These are phyloP conservation scores for Peronospora destructor DNA, from an alignment of 352 stramenopile species.

Conservation along the genomic window DNA sequence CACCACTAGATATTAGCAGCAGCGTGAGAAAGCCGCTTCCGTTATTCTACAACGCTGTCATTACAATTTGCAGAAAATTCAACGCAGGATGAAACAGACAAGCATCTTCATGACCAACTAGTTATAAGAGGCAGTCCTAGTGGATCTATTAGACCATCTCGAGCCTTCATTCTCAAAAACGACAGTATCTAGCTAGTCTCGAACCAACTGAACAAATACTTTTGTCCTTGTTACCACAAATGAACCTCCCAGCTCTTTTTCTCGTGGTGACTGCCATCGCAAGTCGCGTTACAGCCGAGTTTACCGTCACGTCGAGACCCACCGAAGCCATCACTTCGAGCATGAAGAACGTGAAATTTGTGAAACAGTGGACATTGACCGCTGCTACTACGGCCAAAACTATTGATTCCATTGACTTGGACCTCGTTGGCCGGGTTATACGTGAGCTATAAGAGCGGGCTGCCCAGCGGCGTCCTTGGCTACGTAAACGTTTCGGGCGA, in stretches of 20 bases:
- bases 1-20: too few relatives aligned
- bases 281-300: slow-evolving; percentile 10
- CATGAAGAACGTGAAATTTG: slow-evolving; percentile 17
- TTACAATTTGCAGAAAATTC: too few relatives aligned
- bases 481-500: slow-evolving; percentile 37
- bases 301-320: slow-evolving; percentile 21
- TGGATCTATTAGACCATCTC: too few relatives aligned
- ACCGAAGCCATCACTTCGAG: slow-evolving; percentile 18
- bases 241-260: slow-evolving; percentile 17
- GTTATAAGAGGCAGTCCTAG: too few relatives aligned
- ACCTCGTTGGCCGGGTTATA: slow-evolving; percentile 25
- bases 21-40: too few relatives aligned
- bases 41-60: too few relatives aligned
- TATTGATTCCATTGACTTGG: slow-evolving; percentile 25
- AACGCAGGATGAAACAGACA: too few relatives aligned
- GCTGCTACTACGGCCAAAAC: slow-evolving; percentile 5
- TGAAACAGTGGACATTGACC: slow-evolving; percentile 32
- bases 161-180: background rate
- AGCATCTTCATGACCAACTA: too few relatives aligned
- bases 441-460: slow-evolving; percentile 22
- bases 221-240: background rate
- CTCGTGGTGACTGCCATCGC: slow-evolving; percentile 10
- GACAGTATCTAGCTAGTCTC: background rate
- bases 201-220: background rate
- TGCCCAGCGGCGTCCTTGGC: slow-evolving; percentile 22